phyloP scores from a whole-genome alignment of 495 filamentous ascomycete species.

The Hypoxylon intermedium region DNA sequence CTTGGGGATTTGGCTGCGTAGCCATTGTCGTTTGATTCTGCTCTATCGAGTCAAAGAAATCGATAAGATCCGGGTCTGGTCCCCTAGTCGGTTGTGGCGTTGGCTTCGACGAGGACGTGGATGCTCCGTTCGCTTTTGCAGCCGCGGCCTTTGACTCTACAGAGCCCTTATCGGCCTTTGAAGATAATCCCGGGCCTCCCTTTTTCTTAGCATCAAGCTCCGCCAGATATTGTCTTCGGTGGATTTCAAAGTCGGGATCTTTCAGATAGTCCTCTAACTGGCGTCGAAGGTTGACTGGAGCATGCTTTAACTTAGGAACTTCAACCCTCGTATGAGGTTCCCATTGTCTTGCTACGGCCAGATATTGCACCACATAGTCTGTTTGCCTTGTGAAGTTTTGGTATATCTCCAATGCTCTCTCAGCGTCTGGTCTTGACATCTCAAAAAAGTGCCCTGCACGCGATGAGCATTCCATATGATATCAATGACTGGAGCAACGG shows the following conservation, averaged over 20 bases:
- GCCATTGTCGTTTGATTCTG: conserved; percentile 82
- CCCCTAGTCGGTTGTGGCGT: conserved; percentile 57
- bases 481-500: not conserved
- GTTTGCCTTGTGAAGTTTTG: conserved; percentile 92
- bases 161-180: conserved; percentile 47
- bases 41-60: conserved; percentile 98
- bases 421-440: conserved; percentile 93
- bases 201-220: conserved; percentile 83
- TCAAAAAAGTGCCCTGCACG: conserved; percentile 91
- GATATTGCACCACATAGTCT: conserved; percentile 87
- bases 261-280: conserved; percentile 95
- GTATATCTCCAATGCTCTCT: conserved; percentile 91
- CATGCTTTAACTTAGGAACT: conserved; percentile 97
- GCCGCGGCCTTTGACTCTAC: conserved; percentile 48
- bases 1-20: conserved; percentile 43
- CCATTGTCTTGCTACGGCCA: conserved; percentile 84
- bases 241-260: conserved; percentile 94
- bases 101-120: conserved; percentile 21
- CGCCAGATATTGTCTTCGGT: conserved; percentile 87
- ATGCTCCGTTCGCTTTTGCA: conserved; percentile 41
- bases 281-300: conserved; percentile 84
- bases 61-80: conserved; percentile 85
- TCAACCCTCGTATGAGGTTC: conserved; percentile 90
- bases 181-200: conserved; percentile 46
- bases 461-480: conserved; percentile 22